Base-by-base conservation (phyloP, 495 filamentous ascomycete genomes). In the Viridothelium virens region DNA sequence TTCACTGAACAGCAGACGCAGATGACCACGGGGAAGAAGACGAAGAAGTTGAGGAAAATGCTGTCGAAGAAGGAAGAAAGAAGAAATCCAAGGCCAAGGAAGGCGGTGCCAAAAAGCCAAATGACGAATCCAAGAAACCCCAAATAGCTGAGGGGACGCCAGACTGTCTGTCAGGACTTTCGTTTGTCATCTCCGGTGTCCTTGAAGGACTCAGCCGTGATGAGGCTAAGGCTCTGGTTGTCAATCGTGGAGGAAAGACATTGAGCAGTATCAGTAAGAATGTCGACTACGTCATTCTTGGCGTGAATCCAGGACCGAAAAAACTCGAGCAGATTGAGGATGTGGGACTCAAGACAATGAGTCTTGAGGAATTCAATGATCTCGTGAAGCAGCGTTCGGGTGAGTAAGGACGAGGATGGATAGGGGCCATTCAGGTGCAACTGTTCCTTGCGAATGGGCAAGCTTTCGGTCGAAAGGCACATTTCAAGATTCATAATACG, bases 291-390 rank as follows among this genome's bases (percentile, higher is more conserved):
- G 41, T 63, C n/a, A 47, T 63, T 5, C 61, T 63, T 41, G 61
- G 61, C 31, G 25, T 31, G 14, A 47, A 63, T 25, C 14, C 61
- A 6, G 61, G 61, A 11, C 12, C 33, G 25, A 63, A 63, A n/a
- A 63, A 63, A n/a, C 61, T 63, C 33, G 61, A 63, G 61, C 37
- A 41, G 61, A 63, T 63, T 33, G 61, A 63, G 37, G 41, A 63
- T 4, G 1, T 41, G 3, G 41, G 4, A n/a, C 61, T 63, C 61
- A 41, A 41, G 25, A 63, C 61, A 3, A 34, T 63, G 14, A 37
- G 41, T 33, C 1, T 41, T 25, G 61, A 63, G 3, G 61, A 31
- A 6, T 47, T 63, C 38, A 41, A 41, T 11, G 38, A 63, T 6
- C 61, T 63, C 10, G 41, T 63, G 10, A 39, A 33, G 61, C 12